Base-by-base conservation (phyloP, 2,329 filamentous ascomycete species). In the Fusarium decemcellulare region DNA sequence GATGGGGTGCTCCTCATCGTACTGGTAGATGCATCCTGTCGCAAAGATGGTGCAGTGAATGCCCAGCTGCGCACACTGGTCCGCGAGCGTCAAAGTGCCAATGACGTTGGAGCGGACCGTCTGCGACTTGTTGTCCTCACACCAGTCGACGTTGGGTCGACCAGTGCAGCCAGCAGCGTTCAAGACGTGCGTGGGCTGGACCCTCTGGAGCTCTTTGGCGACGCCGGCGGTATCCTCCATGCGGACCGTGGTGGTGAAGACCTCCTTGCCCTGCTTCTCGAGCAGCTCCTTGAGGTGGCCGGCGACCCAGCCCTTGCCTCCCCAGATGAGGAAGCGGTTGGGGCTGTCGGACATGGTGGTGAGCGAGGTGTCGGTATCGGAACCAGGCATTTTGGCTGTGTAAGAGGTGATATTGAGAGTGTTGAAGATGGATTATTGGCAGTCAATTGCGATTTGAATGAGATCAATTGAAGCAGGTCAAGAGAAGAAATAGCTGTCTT, bases 91-190 rank as follows among this genome's bases (percentile, higher is more conserved):
- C 69, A 91, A 75, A 37, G 89, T 88, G 57, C 90, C 90, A 48
- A 91, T 86, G 59, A 89, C 89, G 74, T 92, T 92, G 76, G 87
- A 90, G 63, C 89, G 85, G 75, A 92, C 86, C 8, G 90, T 92
- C 59, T 87, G 86, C 78, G 90, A 86, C 80, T 88, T 90, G 82
- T 92, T 86, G 74, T 90, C 88, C 80, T 92, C 90, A 73, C 90
- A 92, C 89, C 89, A 91, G 79, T 92, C 90, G 76, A 65, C 65
- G 5, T 63, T 67, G 5, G 63, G 67, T 9, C 63, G 55, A 52
- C 90, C 90, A 4, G 89, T 92, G 75, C 86, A 88, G 65, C 90
- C 90, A 50, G 90, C 90, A 64, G 86, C 88, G 78, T 91, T 91
- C 53, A 92, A 80, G 59, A 92, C 89, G 74, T 91, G 89, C 5